Conservation (phyloP, 1,284 basidiomycete genomes). For the Jaminaea rosea region DNA sequence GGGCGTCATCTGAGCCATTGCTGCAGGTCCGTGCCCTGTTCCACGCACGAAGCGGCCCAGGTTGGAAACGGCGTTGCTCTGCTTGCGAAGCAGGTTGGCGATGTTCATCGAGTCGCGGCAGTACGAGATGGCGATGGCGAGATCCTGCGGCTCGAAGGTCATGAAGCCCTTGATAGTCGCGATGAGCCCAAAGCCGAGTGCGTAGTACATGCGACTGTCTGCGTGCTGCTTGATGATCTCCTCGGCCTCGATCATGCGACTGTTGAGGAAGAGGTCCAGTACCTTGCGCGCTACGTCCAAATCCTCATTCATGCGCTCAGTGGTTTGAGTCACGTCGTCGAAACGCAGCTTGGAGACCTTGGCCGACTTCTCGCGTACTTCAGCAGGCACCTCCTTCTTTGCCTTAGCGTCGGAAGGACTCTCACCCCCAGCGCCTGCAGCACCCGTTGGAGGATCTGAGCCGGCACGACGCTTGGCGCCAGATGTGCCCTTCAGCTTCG, state of each 20-base stretch:
- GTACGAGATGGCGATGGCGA: conserved; percentile 40
- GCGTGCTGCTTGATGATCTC: conserved; percentile 30
- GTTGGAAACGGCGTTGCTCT: conserved; percentile 23
- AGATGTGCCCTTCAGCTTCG: conserved; percentile 17
- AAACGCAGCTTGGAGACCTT: conserved; percentile 30
- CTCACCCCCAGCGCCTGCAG: background rate
- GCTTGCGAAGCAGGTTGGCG: conserved; percentile 38
- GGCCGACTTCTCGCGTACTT: conserved; percentile 33
- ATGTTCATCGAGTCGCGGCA: conserved; percentile 41
- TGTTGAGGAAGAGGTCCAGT: conserved; percentile 45
- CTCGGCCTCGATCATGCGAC: conserved; percentile 44
- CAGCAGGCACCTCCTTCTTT: conserved; percentile 15
- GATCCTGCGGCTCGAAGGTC: conserved; percentile 44
- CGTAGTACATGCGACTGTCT: conserved; percentile 40
- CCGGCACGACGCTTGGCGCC: conserved; percentile 22
- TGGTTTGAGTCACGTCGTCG: conserved; percentile 23
- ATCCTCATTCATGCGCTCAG: conserved; percentile 27
- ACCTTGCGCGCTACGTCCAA: conserved; percentile 28
- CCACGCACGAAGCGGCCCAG: conserved; percentile 43
- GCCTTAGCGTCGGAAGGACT: conserved; percentile 21
- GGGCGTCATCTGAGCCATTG: conserved; percentile 32
- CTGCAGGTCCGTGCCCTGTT: conserved; percentile 30
- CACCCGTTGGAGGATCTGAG: conserved; percentile 1
- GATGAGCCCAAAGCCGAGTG: conserved; percentile 41
- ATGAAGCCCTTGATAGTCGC: conserved; percentile 47